These are phyloP conservation scores for Ganoderma lucidum DNA, from an alignment of 1,284 basidiomycete genomes.

Conservation along the genomic window DNA sequence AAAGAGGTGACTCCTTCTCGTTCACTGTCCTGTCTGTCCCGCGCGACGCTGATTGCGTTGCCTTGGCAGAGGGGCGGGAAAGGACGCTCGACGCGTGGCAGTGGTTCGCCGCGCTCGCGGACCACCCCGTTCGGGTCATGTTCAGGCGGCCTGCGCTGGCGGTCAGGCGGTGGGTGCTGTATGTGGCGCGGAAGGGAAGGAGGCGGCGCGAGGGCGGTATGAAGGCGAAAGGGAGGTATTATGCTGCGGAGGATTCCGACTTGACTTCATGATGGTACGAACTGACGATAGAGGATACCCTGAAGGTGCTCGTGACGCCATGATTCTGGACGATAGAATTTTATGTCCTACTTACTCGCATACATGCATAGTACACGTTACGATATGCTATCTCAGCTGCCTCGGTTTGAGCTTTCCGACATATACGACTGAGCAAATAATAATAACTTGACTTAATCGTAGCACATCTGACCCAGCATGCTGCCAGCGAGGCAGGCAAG, in stretches of 20 bases:
- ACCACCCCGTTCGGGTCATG: not conserved
- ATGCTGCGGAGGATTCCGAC: not conserved
- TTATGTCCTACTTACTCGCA: not conserved
- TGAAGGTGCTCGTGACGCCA: not conserved
- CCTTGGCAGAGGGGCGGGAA: slow-evolving; percentile 1
- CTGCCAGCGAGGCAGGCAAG: not conserved
- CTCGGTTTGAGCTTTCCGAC: not conserved
- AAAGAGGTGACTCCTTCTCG: slow-evolving; percentile 10
- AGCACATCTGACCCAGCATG: not conserved
- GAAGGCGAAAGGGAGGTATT: not conserved
- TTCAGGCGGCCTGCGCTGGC: not conserved
- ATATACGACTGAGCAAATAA: not conserved
- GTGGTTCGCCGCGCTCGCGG: slow-evolving; percentile 6
- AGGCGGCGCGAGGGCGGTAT: not conserved
- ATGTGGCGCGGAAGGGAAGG: not conserved
- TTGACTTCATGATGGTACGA: not conserved
- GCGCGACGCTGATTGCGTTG: slow-evolving; percentile 3
- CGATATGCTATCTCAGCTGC: not conserved
- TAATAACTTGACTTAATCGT: not conserved
- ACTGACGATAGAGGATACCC: not conserved
- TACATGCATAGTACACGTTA: not conserved
- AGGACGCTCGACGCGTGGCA: not conserved
- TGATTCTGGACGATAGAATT: not conserved
- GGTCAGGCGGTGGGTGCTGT: slow-evolving; percentile 9
- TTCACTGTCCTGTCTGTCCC: slow-evolving; percentile 1